Evolutionary conservation across 176 grass and related monocot genomes (phyloP), one percentile per base, ranked within the genome.

Genomic region (maize (Zea mays)): DNA sequence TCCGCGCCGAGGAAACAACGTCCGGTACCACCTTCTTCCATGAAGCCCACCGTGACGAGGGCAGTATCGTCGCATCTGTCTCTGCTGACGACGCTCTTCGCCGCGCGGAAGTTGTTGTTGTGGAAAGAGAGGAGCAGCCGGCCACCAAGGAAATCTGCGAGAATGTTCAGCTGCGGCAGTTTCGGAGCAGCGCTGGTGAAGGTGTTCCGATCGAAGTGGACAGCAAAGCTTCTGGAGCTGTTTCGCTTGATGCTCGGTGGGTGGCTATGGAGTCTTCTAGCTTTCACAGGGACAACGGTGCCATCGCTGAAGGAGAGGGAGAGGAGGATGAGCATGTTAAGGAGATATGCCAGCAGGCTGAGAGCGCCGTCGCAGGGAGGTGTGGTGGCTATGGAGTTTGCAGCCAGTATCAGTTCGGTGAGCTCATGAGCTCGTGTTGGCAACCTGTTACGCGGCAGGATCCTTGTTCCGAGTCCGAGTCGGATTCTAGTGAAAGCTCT

Each of bases 371-470:
- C 41, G 9, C 34, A 69, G 71, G 43, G 64, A 74, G 5, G 17
- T 35, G 52, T 45, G 19, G 52, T 45, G 19, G 48, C 62, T 39
- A 6, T 65, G 60, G 64, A 65, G 38, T 71, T 15, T 35, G 61
- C 2, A 5, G 69, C 64, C 77, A 80, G 35, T 85, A 72, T 72
- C 86, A 85, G 65, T 66, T 89, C 3, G 82, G 86, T 72, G 86
- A 89, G 65, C 63, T 85, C 51, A 89, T 89, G 86, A 81, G 77
- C 44, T 76, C 86, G 44, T 89, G 82, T 67, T 89, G 86, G 86
- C 65, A 89, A 77, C 86, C 82, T 81, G 66, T 89, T 71, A 66
- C 13, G 4, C 84, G 72, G 67, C 82, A 44, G 15, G 82, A 85
- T 50, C 58, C 57, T 52, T 76, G 65, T 42, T 81, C 72, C 77